Evolutionary conservation across 208 protist genomes (phyloP).

Genomic region (Leishmania tarentolae): DNA sequence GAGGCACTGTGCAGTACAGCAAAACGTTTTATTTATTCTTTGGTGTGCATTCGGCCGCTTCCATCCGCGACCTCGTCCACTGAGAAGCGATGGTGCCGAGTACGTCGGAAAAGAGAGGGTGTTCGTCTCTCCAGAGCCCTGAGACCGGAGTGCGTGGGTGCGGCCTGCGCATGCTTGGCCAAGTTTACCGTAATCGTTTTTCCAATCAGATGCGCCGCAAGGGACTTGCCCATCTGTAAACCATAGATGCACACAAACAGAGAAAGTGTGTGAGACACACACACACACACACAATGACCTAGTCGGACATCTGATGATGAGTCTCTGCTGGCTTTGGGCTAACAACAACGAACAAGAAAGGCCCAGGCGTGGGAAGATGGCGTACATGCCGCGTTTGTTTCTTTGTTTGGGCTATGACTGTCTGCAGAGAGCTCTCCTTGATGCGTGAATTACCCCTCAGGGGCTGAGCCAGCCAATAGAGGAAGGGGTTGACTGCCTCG

Average conservation of each 20-base stretch:
- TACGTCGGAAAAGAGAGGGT: neutral
- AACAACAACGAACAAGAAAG: neutral
- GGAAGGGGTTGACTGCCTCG: neutral
- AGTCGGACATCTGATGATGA: neutral
- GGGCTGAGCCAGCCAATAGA: neutral
- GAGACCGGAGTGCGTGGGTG: neutral
- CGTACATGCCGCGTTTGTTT: neutral
- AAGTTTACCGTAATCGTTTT: neutral
- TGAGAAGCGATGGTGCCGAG: neutral
- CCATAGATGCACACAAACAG: constrained; percentile 7
- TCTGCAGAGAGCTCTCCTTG: neutral
- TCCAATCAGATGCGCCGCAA: neutral
- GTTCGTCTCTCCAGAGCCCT: neutral
- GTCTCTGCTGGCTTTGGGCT: neutral
- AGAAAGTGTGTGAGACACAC: neutral
- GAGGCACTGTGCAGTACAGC: neutral
- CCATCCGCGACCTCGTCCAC: neutral
- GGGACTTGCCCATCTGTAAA: neutral
- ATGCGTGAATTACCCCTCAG: neutral
- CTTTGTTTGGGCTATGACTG: neutral
- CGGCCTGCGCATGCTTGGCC: too few relatives aligned
- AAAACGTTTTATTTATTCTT: neutral
- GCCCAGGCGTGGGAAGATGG: neutral
- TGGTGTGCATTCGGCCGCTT: neutral
- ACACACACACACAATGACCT: neutral